Percentiles rank a stretch among this genome's conserved stretches.
Evolutionary conservation across 768 basidiomycete species (phyloP).

Genomic region (Lanmaoa rubissima): DNA sequence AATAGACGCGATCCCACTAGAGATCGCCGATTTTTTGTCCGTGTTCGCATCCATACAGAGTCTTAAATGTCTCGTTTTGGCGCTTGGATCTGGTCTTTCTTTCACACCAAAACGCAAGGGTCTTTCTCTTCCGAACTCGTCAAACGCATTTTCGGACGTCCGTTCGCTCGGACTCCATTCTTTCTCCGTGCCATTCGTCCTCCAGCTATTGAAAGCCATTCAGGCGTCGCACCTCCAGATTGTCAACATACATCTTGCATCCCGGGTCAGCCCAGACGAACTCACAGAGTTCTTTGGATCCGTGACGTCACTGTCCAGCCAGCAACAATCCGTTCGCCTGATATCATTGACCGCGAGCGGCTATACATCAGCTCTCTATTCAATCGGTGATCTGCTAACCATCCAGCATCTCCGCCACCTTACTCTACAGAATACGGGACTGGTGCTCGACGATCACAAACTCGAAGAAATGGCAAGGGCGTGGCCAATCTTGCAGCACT

Average conservation of each 20-base stretch:
- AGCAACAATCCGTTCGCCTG: constrained; percentile 4
- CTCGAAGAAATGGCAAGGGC: constrained; percentile 17
- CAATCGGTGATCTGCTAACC: constrained; percentile 6
- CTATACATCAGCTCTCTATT: constrained; percentile 13
- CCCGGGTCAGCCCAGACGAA: constrained; percentile 6
- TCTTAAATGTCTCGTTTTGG: constrained; percentile 20
- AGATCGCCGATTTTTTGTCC: constrained; percentile 16
- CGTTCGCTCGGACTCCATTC: constrained; percentile 14
- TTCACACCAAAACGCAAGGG: constrained; percentile 12
- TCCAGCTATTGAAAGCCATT: constrained; percentile 7
- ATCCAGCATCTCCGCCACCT: constrained; percentile 14
- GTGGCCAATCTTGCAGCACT: constrained; percentile 20
- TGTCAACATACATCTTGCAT: constrained; percentile 17
- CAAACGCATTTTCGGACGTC: constrained; percentile 7
- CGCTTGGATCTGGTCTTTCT: constrained; percentile 10
- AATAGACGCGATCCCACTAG: constrained; percentile 12
- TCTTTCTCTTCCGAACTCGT: not conserved
- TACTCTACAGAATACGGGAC: constrained; percentile 9
- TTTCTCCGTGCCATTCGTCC: constrained; percentile 8
- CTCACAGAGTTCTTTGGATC: constrained; percentile 5
- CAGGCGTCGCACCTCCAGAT: constrained; percentile 12
- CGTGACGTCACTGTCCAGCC: constrained; percentile 6
- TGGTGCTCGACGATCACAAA: constrained; percentile 12
- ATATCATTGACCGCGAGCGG: constrained; percentile 10
- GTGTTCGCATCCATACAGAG: constrained; percentile 11